Evolutionary conservation across 495 filamentous ascomycete genomes (phyloP).

Genomic region (Alectoria sarmentosa): DNA sequence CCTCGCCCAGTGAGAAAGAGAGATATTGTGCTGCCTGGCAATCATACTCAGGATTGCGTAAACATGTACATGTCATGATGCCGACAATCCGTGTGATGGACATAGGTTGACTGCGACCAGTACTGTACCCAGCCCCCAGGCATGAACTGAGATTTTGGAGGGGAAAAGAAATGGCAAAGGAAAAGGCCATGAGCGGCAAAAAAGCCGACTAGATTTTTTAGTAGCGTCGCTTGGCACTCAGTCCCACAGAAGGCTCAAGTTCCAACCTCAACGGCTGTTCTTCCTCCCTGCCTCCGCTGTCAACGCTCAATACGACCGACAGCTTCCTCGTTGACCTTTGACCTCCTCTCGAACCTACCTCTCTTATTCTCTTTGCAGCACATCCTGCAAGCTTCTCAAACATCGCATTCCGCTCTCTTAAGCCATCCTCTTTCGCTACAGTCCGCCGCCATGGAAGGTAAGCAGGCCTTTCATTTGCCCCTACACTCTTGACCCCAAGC

Average conservation of each 20-base stretch:
- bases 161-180: too few species aligned
- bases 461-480: conserved; percentile 34
- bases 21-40: conserved; percentile 7
- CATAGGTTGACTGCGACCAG: background rate
- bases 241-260: conserved; percentile 27
- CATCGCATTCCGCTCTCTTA: conserved; percentile 28
- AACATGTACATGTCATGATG: background rate
- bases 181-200: conserved; percentile 9
- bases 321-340: conserved; percentile 39
- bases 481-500: conserved; percentile 10
- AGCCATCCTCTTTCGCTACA: conserved; percentile 33
- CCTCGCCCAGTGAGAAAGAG: background rate
- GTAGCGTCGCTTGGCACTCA: conserved; percentile 24
- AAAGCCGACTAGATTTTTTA: conserved; percentile 19
- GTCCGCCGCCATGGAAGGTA: conserved; percentile 70
- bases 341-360: conserved; percentile 39
- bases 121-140: background rate
- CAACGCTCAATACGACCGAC: conserved; percentile 43
- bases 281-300: conserved; percentile 30
- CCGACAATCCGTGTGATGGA: background rate
- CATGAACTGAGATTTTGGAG: too few species aligned
- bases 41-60: conserved; percentile 7
- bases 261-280: conserved; percentile 33
- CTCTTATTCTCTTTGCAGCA: conserved; percentile 25
- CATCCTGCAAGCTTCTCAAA: conserved; percentile 19